Evolutionary conservation across 2,329 filamentous ascomycete genomes (phyloP), one percentile per base, ranked within the genome.

Genomic region (Calonectria hawksworthii): DNA sequence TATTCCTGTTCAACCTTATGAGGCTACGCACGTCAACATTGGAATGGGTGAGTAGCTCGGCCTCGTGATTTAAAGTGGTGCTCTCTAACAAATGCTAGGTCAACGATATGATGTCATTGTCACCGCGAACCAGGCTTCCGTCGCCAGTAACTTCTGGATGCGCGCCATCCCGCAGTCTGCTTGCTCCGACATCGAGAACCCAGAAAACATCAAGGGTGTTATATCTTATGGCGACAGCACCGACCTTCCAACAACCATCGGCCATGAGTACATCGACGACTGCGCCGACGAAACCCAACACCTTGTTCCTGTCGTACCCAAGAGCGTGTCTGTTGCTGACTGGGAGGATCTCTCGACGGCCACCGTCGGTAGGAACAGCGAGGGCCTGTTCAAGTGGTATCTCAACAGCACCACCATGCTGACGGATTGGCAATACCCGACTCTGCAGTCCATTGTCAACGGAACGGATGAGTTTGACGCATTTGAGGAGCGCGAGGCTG

Each of bases 311-410:
- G 54, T 59, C 23, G 54, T 59, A 1, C 32, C 4, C 4, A 59
- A 59, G 32, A n/a, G 11, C 4, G 54, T 59, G n/a, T 34, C 30
- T 16, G 34, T 38, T 7, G 54, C 54, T 34, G 54, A 36, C 13
- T 59, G 54, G 54, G 34, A 36, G 32, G 54, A 59, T 34, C 32
- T 59, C 4, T 59, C 54, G 4, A 59, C 54, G 1, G 54, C 54
- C n/a, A 59, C 54, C 2, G 54, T 59, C 13, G 32, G 79, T 85
- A 26, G 21, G 73, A 81, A 82, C 63, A 73, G 79, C 18, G 78
- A 78, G 13, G 79, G 83, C 26, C 82, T 86, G 75, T 88, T 89
- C 82, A 84, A 83, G 50, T 90, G 88, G 88, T 86, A 84, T 18
- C 80, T 90, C n/a, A 84, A 84, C 75, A 83, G 79, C 72, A 84